phyloP scores from a whole-genome alignment of 1,284 basidiomycete genomes.

The Cryptococcus depauperatus region DNA sequence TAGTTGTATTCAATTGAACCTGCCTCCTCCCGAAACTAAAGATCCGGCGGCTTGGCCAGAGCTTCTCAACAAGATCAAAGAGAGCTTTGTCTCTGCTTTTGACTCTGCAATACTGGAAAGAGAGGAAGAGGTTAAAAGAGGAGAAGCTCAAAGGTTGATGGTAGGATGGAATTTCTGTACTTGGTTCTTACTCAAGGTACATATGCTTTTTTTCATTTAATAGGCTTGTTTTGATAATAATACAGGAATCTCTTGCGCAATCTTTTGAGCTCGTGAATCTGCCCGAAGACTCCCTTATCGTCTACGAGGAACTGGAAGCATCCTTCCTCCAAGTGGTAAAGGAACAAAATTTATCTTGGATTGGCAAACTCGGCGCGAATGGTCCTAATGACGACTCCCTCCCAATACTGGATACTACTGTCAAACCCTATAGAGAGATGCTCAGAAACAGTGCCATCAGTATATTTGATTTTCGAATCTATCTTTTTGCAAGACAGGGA shows the following conservation, averaged over 20 bases:
- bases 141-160: slow-evolving; percentile 75
- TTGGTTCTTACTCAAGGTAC: slow-evolving; percentile 86
- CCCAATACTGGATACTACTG: slow-evolving; percentile 66
- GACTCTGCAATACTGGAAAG: slow-evolving; percentile 67
- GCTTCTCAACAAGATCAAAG: slow-evolving; percentile 79
- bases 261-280: slow-evolving; percentile 88
- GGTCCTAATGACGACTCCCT: slow-evolving; percentile 63
- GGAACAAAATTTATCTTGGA: slow-evolving; percentile 83
- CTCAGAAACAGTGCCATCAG: slow-evolving; percentile 86
- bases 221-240: slow-evolving; percentile 1
- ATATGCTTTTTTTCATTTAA: slow-evolving; percentile 3
- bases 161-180: slow-evolving; percentile 96
- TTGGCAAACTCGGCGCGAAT: slow-evolving; percentile 62
- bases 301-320: slow-evolving; percentile 86
- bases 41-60: slow-evolving; percentile 85
- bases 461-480: slow-evolving; percentile 88
- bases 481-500: slow-evolving; percentile 81
- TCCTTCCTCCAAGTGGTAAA: slow-evolving; percentile 64
- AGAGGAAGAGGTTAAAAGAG: slow-evolving; percentile 79
- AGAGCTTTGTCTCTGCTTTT: slow-evolving; percentile 72
- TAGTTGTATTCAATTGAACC: slow-evolving; percentile 67
- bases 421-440: slow-evolving; percentile 80
- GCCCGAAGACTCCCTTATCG: slow-evolving; percentile 76
- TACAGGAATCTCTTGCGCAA: slow-evolving; percentile 81
- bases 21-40: slow-evolving; percentile 23